phyloP scores from a whole-genome alignment of 2,329 filamentous ascomycete genomes.

The Calonectria montana region DNA sequence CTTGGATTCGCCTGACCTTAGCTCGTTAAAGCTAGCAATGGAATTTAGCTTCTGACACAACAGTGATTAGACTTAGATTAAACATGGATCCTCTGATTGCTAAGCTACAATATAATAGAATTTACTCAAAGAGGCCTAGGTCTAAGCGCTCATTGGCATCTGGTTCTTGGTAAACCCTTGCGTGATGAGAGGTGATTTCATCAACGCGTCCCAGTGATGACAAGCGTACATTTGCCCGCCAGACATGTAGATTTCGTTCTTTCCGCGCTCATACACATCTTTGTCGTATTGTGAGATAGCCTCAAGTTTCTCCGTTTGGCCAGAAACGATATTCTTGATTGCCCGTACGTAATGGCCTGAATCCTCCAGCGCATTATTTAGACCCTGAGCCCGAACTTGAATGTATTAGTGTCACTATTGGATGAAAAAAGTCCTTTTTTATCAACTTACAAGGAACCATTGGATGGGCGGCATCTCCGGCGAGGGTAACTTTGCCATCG shows the following conservation, averaged over 20 bases:
- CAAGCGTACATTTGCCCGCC: background rate
- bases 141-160: background rate
- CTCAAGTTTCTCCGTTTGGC: background rate
- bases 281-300: background rate
- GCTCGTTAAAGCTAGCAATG: too few species aligned
- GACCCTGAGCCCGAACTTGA: background rate
- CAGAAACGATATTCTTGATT: background rate
- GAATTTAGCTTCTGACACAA: too few species aligned
- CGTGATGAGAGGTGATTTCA: background rate
- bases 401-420: background rate
- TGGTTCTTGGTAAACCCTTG: background rate
- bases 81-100: too few species aligned
- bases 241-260: background rate
- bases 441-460: background rate
- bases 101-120: background rate
- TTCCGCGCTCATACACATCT: background rate
- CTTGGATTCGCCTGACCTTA: too few species aligned
- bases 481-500: background rate
- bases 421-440: background rate
- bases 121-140: background rate
- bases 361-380: background rate
- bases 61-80: too few species aligned
- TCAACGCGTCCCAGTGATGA: background rate
- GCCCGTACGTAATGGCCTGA: background rate
- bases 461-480: background rate